Percentiles rank a stretch among this genome's conserved stretches.
These are phyloP conservation scores for Stephanodiscus minutulus DNA, from an alignment of 108 stramenopile genomes.

Conservation along the genomic window DNA sequence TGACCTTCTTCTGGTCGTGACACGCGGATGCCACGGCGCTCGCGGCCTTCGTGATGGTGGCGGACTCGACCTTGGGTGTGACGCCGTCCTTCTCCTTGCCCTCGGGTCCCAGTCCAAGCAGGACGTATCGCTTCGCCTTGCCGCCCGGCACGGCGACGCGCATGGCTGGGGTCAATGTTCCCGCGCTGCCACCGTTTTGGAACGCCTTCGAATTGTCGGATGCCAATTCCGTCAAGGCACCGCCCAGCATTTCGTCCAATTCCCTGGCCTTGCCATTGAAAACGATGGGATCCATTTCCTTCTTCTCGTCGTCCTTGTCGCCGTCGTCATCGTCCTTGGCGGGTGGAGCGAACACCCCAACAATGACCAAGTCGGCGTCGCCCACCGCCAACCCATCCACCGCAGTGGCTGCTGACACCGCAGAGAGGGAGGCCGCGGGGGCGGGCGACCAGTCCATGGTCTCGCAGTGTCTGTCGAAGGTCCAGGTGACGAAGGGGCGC, in stretches of 20 bases:
- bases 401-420: slow-evolving; percentile 1
- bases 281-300: slow-evolving; percentile 51
- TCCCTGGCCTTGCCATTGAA: slow-evolving; percentile 62
- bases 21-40: slow-evolving; percentile 71
- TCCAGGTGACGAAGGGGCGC: slow-evolving; percentile 77
- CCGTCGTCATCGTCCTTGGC: slow-evolving; percentile 49
- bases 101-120: slow-evolving; percentile 67
- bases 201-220: slow-evolving; percentile 78
- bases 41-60: slow-evolving; percentile 54
- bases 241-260: slow-evolving; percentile 69
- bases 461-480: slow-evolving; percentile 75
- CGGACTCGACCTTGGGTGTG: slow-evolving; percentile 27
- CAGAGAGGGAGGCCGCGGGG: slow-evolving; percentile 36
- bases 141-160: slow-evolving; percentile 43
- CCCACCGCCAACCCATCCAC: slow-evolving; percentile 31
- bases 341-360: slow-evolving; percentile 74
- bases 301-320: slow-evolving; percentile 42
- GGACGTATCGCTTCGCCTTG: slow-evolving; percentile 59
- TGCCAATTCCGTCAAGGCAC: slow-evolving; percentile 66
- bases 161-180: slow-evolving; percentile 65
- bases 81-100: slow-evolving; percentile 47
- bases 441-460: slow-evolving; percentile 77
- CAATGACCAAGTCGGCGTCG: slow-evolving; percentile 71
- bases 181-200: slow-evolving; percentile 76
- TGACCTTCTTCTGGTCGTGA: slow-evolving; percentile 72